phyloP scores from a whole-genome alignment of 768 basidiomycete species.

The Galerina sulciceps region DNA sequence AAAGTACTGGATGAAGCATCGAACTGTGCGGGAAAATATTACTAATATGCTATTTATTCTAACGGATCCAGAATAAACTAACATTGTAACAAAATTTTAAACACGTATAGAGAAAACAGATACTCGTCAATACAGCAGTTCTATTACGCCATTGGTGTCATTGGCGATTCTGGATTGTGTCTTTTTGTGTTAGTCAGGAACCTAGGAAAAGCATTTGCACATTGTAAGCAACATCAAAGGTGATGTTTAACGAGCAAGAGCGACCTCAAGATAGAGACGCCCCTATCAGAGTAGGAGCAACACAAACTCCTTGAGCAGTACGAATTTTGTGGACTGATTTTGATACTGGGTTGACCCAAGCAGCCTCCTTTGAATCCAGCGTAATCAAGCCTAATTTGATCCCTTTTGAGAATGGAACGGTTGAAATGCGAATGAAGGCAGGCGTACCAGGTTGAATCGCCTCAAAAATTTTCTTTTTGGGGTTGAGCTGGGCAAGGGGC shows the following conservation, averaged over 20 bases:
- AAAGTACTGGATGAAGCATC: too few species aligned
- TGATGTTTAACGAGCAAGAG: background rate
- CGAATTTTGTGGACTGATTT: conserved; percentile 83
- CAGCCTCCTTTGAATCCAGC: conserved; percentile 84
- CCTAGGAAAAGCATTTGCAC: too few species aligned
- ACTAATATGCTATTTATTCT: too few species aligned
- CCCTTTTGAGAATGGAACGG: conserved; percentile 1
- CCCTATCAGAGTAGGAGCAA: conserved; percentile 81
- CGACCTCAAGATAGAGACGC: conserved; percentile 82
- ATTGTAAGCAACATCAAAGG: too few species aligned
- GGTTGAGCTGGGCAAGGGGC: conserved; percentile 87
- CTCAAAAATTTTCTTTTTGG: conserved; percentile 99
- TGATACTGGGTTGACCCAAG: conserved; percentile 88
- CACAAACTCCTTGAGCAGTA: conserved; percentile 82
- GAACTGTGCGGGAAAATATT: too few species aligned
- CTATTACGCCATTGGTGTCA: too few species aligned
- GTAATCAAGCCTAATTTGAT: conserved; percentile 76
- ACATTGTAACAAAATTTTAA: too few species aligned
- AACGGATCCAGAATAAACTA: too few species aligned
- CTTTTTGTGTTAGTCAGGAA: too few species aligned
- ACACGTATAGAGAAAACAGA: too few species aligned
- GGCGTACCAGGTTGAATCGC: conserved; percentile 84
- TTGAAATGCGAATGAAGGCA: background rate
- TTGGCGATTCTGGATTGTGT: too few species aligned
- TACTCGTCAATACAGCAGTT: too few species aligned